These are phyloP conservation scores for Apodospora peruviana DNA, from an alignment of 495 filamentous ascomycete genomes.

Conservation along the genomic window DNA sequence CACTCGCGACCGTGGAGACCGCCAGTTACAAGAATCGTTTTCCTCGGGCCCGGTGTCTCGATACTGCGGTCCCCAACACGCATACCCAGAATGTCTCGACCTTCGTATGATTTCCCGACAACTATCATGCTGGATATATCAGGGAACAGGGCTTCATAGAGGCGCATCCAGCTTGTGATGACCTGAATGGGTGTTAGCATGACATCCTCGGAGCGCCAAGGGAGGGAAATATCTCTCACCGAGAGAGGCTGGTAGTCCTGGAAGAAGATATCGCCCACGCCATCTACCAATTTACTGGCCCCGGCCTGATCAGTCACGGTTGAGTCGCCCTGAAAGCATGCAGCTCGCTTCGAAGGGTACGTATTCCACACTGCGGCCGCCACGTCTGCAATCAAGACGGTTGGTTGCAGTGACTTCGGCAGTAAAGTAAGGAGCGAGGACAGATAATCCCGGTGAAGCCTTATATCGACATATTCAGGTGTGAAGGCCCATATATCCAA, in stretches of 20 bases:
- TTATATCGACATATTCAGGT: conserved; percentile 79
- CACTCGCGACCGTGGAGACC: conserved; percentile 91
- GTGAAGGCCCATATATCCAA: conserved; percentile 89
- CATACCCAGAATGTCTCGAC: conserved; percentile 75
- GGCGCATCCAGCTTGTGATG: conserved; percentile 73
- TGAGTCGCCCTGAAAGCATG: conserved; percentile 13
- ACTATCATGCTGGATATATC: conserved; percentile 65
- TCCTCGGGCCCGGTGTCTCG: conserved; percentile 40
- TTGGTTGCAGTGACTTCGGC: conserved; percentile 65
- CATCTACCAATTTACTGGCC: conserved; percentile 28
- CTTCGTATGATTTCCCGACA: conserved; percentile 78
- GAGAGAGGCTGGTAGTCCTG: conserved; percentile 76
- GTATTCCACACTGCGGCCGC: conserved; percentile 70
- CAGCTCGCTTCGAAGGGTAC: conserved; percentile 50
- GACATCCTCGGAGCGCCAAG: conserved; percentile 8
- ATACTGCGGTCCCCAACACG: conserved; percentile 63
- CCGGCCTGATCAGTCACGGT: conserved; percentile 18
- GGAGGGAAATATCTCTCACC: conserved; percentile 46
- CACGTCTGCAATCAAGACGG: conserved; percentile 80
- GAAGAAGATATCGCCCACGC: conserved; percentile 72
- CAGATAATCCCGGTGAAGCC: conserved; percentile 71
- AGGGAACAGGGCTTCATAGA: conserved; percentile 84
- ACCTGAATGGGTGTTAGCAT: conserved; percentile 21
- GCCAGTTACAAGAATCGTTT: conserved; percentile 78
- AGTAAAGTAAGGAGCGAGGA: conserved; percentile 77